Evolutionary conservation across 345 rosid species (phyloP).

Genomic region (Carallia brachiata): DNA sequence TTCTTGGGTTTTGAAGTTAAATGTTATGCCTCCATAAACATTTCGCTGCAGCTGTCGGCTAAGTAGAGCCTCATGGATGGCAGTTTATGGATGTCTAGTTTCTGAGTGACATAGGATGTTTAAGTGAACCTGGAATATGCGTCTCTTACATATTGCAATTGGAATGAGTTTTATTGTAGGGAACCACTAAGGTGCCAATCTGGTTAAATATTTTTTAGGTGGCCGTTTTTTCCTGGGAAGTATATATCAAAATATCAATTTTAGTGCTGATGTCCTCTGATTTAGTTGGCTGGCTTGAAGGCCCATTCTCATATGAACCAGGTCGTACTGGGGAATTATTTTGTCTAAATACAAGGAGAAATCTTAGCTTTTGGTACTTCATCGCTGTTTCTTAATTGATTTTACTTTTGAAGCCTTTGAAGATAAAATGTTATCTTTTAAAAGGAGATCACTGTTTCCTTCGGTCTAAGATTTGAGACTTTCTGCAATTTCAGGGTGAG

Average conservation of each 20-base stretch:
- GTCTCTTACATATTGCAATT: not conserved
- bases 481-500: slow-evolving; percentile 70
- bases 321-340: not conserved
- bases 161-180: not conserved
- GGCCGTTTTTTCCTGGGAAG: not conserved
- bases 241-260: not conserved
- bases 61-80: not conserved
- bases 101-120: no score
- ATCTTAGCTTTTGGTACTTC: not conserved
- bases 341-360: no score
- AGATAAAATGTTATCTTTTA: not conserved
- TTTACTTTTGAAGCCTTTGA: no score
- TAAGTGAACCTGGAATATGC: not conserved
- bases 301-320: not conserved
- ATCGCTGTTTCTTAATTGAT: not conserved
- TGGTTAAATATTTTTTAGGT: not conserved
- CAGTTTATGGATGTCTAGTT: not conserved
- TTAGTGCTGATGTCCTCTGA: not conserved
- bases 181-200: not conserved
- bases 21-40: no score
- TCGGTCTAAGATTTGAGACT: slow-evolving; percentile 16
- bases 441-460: not conserved
- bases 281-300: not conserved
- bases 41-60: no score
- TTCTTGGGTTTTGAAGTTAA: not conserved